A percentile compares a stretch with the other conserved stretches of the same genome.
Evolutionary conservation across 163 green algal species (phyloP).

Genomic region (Scenedesmus sp.): DNA sequence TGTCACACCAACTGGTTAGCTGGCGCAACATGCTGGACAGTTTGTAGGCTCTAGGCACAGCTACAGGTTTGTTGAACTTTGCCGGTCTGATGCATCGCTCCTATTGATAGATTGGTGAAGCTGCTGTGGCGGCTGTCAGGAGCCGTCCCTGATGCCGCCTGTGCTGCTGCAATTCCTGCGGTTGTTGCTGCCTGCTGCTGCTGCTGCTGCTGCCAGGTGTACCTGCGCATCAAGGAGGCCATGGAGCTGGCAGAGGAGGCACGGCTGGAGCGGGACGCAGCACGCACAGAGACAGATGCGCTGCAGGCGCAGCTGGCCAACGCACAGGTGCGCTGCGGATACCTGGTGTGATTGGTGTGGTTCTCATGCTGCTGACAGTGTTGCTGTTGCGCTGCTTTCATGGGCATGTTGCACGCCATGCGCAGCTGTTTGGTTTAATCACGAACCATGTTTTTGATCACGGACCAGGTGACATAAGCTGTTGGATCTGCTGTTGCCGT

Average conservation of each 20-base stretch:
- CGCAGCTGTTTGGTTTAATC: too few species aligned
- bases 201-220: slow-evolving; percentile 58
- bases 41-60: too few species aligned
- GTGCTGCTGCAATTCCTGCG: background rate
- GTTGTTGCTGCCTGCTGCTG: background rate
- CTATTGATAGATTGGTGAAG: background rate
- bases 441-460: too few species aligned
- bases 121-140: background rate
- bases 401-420: too few species aligned
- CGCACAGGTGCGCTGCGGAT: slow-evolving; percentile 30
- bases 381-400: too few species aligned
- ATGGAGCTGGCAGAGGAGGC: slow-evolving; percentile 72
- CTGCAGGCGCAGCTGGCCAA: slow-evolving; percentile 23
- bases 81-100: too few species aligned
- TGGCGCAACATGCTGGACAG: too few species aligned
- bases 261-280: slow-evolving; percentile 58
- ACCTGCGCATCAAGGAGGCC: slow-evolving; percentile 66
- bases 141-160: background rate
- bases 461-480: too few species aligned
- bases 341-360: background rate
- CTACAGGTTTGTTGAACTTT: too few species aligned
- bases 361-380: background rate
- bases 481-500: too few species aligned
- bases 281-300: slow-evolving; percentile 9
- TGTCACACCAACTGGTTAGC: too few species aligned